phyloP scores from a whole-genome alignment of 2,329 filamentous ascomycete species.

The Exophiala spinifera region DNA sequence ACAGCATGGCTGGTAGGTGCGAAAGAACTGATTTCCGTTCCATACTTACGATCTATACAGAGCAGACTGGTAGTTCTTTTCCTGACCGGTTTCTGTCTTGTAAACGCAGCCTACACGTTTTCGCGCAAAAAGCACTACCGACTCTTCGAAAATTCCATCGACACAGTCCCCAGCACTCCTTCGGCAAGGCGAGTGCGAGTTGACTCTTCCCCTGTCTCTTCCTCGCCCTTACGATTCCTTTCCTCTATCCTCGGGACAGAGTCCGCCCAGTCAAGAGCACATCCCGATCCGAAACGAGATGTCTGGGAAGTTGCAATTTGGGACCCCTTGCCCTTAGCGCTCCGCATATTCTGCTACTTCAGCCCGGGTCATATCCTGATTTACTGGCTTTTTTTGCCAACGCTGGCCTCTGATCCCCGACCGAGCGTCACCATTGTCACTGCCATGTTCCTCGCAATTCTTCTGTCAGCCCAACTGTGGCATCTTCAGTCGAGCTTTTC shows the following conservation, averaged over 20 bases:
- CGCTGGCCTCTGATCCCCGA: slow-evolving; percentile 68
- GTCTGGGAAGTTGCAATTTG: slow-evolving; percentile 94
- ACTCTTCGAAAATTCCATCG: slow-evolving; percentile 82
- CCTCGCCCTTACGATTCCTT: slow-evolving; percentile 75
- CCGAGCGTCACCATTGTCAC: slow-evolving; percentile 85
- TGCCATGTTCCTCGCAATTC: slow-evolving; percentile 68
- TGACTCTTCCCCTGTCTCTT: slow-evolving; percentile 72
- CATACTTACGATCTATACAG: slow-evolving; percentile 42
- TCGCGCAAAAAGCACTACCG: slow-evolving; percentile 80
- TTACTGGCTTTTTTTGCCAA: slow-evolving; percentile 83
- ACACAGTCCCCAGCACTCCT: slow-evolving; percentile 70
- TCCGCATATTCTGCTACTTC: slow-evolving; percentile 84
- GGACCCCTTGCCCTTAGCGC: slow-evolving; percentile 82
- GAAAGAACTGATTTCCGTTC: background rate
- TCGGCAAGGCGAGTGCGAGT: slow-evolving; percentile 87
- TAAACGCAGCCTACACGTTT: slow-evolving; percentile 81
- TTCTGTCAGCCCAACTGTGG: slow-evolving; percentile 74
- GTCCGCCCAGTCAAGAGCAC: slow-evolving; percentile 75
- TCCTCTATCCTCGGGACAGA: slow-evolving; percentile 64
- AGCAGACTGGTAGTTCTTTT: slow-evolving; percentile 68
- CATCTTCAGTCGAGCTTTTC: slow-evolving; percentile 70
- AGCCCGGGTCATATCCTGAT: slow-evolving; percentile 90
- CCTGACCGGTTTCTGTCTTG: slow-evolving; percentile 62
- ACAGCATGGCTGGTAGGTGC: slow-evolving; percentile 59
- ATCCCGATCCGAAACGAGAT: slow-evolving; percentile 76